These are phyloP conservation scores for Quercus lobata DNA, from an alignment of 331 rosid genomes.

Conservation along the genomic window DNA sequence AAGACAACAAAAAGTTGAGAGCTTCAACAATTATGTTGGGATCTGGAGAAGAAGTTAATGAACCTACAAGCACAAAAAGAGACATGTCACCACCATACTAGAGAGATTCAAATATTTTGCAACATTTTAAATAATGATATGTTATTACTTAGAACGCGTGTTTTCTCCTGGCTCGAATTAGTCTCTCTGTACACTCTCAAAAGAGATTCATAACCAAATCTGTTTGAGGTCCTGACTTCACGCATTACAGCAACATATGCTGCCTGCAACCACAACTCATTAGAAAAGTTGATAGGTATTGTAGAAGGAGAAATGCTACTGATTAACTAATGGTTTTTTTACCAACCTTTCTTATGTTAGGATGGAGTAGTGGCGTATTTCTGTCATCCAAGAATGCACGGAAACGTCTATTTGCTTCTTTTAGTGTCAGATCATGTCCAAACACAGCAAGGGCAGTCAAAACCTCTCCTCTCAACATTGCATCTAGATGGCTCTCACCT, in stretches of 20 bases:
- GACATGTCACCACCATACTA: background rate
- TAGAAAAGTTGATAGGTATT: constrained; percentile 4
- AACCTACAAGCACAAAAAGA: background rate
- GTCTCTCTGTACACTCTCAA: constrained; percentile 74
- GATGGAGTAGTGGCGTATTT: constrained; percentile 76
- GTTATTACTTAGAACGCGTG: constrained; percentile 68
- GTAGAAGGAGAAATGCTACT: background rate
- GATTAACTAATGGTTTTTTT: background rate
- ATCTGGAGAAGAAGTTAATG: background rate
- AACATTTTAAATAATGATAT: constrained; percentile 3
- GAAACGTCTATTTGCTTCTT: constrained; percentile 76
- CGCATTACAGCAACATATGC: constrained; percentile 77
- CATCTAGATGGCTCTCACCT: constrained; percentile 76
- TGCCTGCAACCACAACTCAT: constrained; percentile 55
- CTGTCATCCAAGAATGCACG: constrained; percentile 69
- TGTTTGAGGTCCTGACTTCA: constrained; percentile 45
- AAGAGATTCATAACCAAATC: constrained; percentile 64
- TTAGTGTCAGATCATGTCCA: constrained; percentile 70
- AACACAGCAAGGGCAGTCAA: constrained; percentile 65
- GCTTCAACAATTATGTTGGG: no score
- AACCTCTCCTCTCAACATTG: constrained; percentile 91
- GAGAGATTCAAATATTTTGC: background rate
- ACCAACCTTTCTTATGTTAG: constrained; percentile 79
- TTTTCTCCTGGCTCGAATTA: constrained; percentile 81
- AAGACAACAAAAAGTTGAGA: background rate